These are phyloP conservation scores for Rosa persica DNA, from an alignment of 306 rosid genomes.

Conservation along the genomic window DNA sequence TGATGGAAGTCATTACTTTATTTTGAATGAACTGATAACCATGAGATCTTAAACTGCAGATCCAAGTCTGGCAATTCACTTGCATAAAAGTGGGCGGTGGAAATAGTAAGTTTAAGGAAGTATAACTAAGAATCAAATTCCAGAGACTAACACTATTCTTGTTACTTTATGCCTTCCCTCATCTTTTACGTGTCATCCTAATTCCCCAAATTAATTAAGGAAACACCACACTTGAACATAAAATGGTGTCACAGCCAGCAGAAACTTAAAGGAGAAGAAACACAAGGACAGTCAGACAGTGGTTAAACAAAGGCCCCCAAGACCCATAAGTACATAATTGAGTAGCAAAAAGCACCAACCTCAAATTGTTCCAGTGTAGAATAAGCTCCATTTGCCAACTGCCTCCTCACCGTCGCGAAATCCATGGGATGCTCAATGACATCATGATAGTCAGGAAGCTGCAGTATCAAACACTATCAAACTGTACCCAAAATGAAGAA, in stretches of 20 bases:
- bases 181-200: not conserved
- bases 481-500: constrained; percentile 19
- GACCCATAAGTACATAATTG: not conserved
- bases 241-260: not conserved
- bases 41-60: not conserved
- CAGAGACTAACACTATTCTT: not conserved
- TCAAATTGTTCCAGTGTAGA: constrained; percentile 81
- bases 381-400: constrained; percentile 73
- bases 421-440: constrained; percentile 96
- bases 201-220: not conserved
- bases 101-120: not conserved
- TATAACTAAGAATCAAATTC: not conserved
- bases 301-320: not conserved
- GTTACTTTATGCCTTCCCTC: not conserved
- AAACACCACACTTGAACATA: not conserved
- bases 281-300: not conserved
- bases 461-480: constrained; percentile 35
- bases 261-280: not conserved
- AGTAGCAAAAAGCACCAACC: constrained; percentile 49
- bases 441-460: constrained; percentile 98
- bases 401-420: constrained; percentile 86
- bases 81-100: not conserved
- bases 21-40: not conserved
- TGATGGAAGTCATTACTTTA: not conserved
- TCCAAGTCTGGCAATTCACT: not conserved